These are phyloP conservation scores for Ambrosia artemisiifolia DNA, from an alignment of 129 eudicot species.

Conservation along the genomic window DNA sequence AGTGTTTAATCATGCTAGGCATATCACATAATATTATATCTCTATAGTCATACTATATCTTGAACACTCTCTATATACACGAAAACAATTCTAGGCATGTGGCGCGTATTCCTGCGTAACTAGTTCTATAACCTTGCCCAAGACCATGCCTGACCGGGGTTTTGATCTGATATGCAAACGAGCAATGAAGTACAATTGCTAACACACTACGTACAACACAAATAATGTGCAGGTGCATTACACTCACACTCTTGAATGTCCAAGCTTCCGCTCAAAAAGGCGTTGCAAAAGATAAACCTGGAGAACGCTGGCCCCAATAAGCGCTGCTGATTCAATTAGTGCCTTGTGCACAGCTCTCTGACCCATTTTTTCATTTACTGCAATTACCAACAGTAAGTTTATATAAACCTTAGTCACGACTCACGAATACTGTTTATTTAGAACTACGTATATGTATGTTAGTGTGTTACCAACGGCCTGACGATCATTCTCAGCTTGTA, in stretches of 20 bases:
- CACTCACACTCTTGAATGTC: conserved; percentile 57
- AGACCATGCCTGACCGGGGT: too few relatives aligned
- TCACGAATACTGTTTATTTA: neutral
- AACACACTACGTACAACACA: neutral
- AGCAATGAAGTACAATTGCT: neutral
- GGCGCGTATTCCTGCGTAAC: too few relatives aligned
- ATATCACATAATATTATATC: too few relatives aligned
- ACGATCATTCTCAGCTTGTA: conserved; percentile 88
- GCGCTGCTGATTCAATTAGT: conserved; percentile 63
- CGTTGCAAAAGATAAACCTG: conserved; percentile 72
- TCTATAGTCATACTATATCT: too few relatives aligned
- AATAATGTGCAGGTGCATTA: neutral
- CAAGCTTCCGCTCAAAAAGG: conserved; percentile 66
- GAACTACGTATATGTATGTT: neutral
- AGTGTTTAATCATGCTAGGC: neutral
- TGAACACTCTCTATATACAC: too few relatives aligned
- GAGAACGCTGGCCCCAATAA: conserved; percentile 69
- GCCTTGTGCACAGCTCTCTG: conserved; percentile 81
- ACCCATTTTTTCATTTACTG: conserved; percentile 82
- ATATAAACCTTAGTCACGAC: neutral
- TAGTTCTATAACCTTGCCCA: too few relatives aligned
- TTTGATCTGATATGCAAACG: neutral
- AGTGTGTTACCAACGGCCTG: conserved; percentile 40
- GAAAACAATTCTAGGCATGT: too few relatives aligned
- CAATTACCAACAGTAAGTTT: conserved; percentile 4